Evolutionary conservation across 441 rosid species (phyloP).

Genomic region (Pelargonium australe): DNA sequence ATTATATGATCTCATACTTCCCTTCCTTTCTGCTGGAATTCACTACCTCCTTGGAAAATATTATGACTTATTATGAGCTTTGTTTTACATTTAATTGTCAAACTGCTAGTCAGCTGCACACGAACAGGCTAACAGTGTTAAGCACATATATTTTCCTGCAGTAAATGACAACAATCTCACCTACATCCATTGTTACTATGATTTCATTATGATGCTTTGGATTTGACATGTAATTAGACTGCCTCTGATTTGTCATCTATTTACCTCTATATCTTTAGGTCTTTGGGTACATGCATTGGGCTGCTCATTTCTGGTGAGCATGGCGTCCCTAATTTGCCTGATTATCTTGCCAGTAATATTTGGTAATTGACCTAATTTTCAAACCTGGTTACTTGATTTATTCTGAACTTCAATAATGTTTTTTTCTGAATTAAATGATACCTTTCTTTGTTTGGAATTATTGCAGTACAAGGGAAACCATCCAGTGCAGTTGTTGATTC

Average conservation of each 20-base stretch:
- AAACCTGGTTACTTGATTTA: background rate
- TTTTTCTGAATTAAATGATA: background rate
- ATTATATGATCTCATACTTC: no score
- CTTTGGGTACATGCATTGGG: constrained; percentile 83
- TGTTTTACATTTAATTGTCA: no score
- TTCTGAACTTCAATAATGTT: constrained; percentile 8
- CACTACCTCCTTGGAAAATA: no score
- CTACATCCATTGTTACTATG: no score
- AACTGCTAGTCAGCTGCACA: no score
- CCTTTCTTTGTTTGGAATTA: constrained; percentile 7
- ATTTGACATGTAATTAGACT: background rate
- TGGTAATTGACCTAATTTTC: constrained; percentile 39
- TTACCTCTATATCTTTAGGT: constrained; percentile 29
- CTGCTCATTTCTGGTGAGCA: constrained; percentile 94
- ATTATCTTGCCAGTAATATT: constrained; percentile 76
- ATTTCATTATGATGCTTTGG: no score
- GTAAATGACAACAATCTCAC: no score
- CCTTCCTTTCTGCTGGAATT: no score
- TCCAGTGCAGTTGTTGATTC: constrained; percentile 64
- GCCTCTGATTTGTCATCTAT: background rate
- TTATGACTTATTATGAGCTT: no score
- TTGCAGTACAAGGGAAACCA: constrained; percentile 71
- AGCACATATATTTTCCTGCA: no score
- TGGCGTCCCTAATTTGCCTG: constrained; percentile 89
- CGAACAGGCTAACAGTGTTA: no score